Percentiles rank a stretch among this genome's conserved stretches.
Evolutionary conservation across 2,329 filamentous ascomycete genomes (phyloP).

Genomic region (Fusarium sp.): DNA sequence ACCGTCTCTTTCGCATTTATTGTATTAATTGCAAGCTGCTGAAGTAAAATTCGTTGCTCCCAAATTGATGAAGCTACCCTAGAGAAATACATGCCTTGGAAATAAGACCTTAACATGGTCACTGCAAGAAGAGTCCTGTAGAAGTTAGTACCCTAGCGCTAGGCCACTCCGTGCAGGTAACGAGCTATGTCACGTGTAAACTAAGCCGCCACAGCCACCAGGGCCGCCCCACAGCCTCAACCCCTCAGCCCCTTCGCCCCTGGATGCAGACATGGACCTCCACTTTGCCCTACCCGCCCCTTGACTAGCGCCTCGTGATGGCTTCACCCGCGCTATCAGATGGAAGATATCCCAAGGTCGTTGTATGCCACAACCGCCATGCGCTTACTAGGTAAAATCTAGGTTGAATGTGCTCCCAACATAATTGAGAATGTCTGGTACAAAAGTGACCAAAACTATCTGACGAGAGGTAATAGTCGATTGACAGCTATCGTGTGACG

Average conservation of each 20-base stretch:
- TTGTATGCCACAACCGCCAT: not conserved
- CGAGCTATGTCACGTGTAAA: not conserved
- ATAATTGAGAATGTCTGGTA: not conserved
- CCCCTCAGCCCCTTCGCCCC: not conserved
- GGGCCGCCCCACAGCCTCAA: too few relatives aligned
- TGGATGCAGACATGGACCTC: too few relatives aligned
- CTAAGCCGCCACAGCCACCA: too few relatives aligned
- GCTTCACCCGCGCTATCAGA: not conserved
- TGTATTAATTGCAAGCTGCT: not conserved
- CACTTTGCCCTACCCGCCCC: not conserved
- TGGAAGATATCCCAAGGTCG: not conserved
- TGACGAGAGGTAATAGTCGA: not conserved
- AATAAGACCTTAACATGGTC: not conserved
- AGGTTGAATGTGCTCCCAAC: not conserved
- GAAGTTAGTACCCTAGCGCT: not conserved
- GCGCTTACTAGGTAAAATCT: not conserved
- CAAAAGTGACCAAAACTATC: not conserved
- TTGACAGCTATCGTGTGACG: not conserved
- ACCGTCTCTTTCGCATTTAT: not conserved
- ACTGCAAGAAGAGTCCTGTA: fast-evolving
- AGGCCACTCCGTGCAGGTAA: not conserved
- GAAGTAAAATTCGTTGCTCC: not conserved
- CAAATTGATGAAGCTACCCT: not conserved
- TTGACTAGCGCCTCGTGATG: not conserved
- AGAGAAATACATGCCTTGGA: not conserved